A percentile compares a stretch with the other conserved stretches of the same genome.
These are phyloP conservation scores for Nyssa sinensis DNA, from an alignment of 148 eudicot species.

Conservation along the genomic window DNA sequence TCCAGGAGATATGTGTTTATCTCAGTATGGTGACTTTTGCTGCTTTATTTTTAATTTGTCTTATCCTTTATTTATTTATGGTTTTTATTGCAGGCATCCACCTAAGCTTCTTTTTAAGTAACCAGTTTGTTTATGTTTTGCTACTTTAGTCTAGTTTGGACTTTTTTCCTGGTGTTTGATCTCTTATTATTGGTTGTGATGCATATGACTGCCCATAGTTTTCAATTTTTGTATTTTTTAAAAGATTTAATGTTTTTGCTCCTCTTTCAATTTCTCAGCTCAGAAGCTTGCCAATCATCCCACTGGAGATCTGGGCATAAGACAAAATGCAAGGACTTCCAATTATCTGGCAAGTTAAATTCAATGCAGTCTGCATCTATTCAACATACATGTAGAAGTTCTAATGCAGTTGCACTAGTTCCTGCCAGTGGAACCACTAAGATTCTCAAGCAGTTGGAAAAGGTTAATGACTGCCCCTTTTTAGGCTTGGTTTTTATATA, in stretches of 20 bases:
- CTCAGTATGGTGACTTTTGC: neutral
- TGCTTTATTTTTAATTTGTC: neutral
- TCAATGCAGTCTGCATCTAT: constrained; percentile 16
- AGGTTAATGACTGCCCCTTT: constrained; percentile 34
- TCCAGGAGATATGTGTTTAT: no score
- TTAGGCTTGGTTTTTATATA: neutral
- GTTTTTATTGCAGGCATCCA: no score
- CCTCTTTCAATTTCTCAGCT: constrained; percentile 40
- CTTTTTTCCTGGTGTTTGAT: neutral
- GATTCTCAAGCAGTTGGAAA: constrained; percentile 37
- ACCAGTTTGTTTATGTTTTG: neutral
- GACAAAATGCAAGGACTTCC: constrained; percentile 49
- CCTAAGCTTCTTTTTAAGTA: neutral
- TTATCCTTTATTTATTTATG: no score
- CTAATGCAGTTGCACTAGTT: constrained; percentile 30
- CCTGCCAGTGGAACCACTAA: constrained; percentile 35
- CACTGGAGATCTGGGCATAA: constrained; percentile 79
- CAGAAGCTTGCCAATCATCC: constrained; percentile 56
- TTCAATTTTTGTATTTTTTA: neutral
- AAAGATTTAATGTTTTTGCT: neutral
- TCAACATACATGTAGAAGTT: constrained; percentile 24
- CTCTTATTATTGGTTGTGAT: neutral
- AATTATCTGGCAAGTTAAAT: constrained; percentile 27
- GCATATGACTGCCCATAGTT: neutral
- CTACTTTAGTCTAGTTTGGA: neutral